Percentiles rank a stretch among this genome's conserved stretches.
Evolutionary conservation across 2,329 filamentous ascomycete genomes (phyloP).

Genomic region (Talaromyces islandicus): DNA sequence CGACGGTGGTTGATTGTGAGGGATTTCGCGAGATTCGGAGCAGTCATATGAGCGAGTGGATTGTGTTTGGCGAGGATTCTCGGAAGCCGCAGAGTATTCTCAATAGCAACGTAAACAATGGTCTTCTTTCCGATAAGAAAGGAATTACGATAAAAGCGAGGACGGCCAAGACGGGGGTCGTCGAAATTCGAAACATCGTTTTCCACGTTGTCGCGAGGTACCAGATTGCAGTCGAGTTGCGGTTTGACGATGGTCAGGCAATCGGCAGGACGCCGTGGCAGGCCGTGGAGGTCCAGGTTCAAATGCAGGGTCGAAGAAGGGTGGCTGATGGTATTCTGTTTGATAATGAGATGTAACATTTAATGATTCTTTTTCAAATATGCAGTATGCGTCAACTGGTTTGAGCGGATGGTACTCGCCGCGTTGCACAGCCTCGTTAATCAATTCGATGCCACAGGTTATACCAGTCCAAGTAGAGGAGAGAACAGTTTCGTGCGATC

Average conservation of each 20-base stretch:
- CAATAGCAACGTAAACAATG: neutral
- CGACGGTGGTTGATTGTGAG: neutral
- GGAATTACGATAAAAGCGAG: neutral
- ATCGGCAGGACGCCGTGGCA: slow-evolving; percentile 7
- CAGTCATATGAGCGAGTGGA: slow-evolving; percentile 3
- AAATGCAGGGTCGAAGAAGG: neutral
- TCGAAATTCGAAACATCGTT: slow-evolving; percentile 2
- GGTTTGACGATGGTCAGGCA: slow-evolving; percentile 2
- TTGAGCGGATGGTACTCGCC: neutral
- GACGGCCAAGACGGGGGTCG: slow-evolving; percentile 1
- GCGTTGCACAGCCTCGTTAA: neutral
- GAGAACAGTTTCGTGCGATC: neutral
- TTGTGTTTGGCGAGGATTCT: neutral
- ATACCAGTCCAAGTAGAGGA: neutral
- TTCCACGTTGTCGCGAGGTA: slow-evolving; percentile 1
- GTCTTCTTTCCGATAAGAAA: neutral
- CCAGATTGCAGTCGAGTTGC: slow-evolving; percentile 5
- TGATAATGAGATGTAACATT: neutral
- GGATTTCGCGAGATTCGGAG: slow-evolving; percentile 5
- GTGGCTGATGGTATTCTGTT: neutral
- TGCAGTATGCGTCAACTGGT: neutral
- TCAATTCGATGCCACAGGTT: neutral
- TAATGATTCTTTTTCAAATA: neutral
- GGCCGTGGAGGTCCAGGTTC: slow-evolving; percentile 5
- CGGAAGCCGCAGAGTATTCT: no score